Base-by-base conservation (phyloP, 352 stramenopile species). In the Phytopythium chamaehyphon region DNA sequence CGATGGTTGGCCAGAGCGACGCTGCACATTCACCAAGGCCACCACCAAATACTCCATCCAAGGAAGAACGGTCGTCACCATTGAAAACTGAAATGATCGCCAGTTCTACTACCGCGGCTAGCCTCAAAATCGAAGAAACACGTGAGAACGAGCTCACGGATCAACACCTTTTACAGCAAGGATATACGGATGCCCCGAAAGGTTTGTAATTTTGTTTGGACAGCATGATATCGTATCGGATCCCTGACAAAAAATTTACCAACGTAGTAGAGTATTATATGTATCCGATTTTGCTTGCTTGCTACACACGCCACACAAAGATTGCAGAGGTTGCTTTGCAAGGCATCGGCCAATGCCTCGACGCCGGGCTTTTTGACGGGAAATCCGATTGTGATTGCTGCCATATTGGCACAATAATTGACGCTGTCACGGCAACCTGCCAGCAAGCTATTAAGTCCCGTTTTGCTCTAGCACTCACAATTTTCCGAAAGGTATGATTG, bases 391-490 rank as follows among this genome's bases (percentile, higher is more conserved):
- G 65, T 9, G 54, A 71, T 1, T 62, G 74, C 19, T 83, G 66
- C 14, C 59, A 64, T 37, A 57, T 93, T 4, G 75, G 85, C n/a
- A 54, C 76, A 1, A 58, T 81, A 1, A 67, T 88, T 15, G 70
- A 91, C 22, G 76, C 78, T 1, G 64, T 93, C 31, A 71, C 71
- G 15, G 87, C 82, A 14, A 47, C 77, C n/a, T 92, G 81, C 33
- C 74, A 92, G n/a, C 83, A 95, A 71, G 83, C 67, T 0, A 51
- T 95, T 9, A 86, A 86, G 51, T 73, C 76, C 28, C 71, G 83
- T 6, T 90, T 93, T 38, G 57, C 76, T 1, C 46, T 68, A 15
- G 66, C 78, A 0, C 60, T 93, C 19, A 64, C 72, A 21, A 82
- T 91, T 40, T 88, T 88, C 37, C 67, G 78, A 39, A 94, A 90